Evolutionary conservation across 495 filamentous ascomycete genomes (phyloP), one percentile per base, ranked within the genome.

Genomic region (Niebla homalea): DNA sequence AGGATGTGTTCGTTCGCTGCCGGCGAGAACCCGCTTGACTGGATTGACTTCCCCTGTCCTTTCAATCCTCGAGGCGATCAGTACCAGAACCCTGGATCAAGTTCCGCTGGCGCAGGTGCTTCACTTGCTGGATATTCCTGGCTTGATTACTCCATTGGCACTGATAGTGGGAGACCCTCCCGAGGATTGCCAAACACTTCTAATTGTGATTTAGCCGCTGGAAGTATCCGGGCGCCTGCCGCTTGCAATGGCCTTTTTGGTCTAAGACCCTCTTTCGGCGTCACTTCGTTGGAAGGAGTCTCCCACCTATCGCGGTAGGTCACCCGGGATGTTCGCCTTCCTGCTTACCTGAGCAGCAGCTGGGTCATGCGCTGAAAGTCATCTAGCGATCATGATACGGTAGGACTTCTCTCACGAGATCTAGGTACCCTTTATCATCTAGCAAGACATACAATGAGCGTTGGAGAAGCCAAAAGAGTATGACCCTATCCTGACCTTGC

Each of bases 11-110:
- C 49, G 12, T 49, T 57, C 22, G 38, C 39, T 26, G 18, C 50
- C 2, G 21, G 20, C 8, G 58, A 62, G 36, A 56, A 62, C 32
- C 40, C 60, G 2, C 35, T 26, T 3, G 44, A 61, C 22, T 61
- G 53, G 25, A 48, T 64, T 14, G 63, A 65, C 26, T 64, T 48
- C 51, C 66, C 73, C 35, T 52, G 62, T 3, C 73, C 75, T 0
- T 74, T 64, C 55, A 79, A 77, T 58, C 69, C 71, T 8, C 64
- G 75, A 11, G 75, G 66, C 2, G 75, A 78, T 53, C 66, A 68
- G n/a, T 78, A 75, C 48, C 68, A 75, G 46, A 56, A 64, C n/a
- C 62, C 73, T 0, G 60, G 59, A 1, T 64, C 60, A 14, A 71
- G 66, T 22, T 71, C 65, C 2, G 62, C 63, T 1, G 75, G 73